Conservation (phyloP, 176 grass and related monocot species). For the Neostapfia colusana region DNA sequence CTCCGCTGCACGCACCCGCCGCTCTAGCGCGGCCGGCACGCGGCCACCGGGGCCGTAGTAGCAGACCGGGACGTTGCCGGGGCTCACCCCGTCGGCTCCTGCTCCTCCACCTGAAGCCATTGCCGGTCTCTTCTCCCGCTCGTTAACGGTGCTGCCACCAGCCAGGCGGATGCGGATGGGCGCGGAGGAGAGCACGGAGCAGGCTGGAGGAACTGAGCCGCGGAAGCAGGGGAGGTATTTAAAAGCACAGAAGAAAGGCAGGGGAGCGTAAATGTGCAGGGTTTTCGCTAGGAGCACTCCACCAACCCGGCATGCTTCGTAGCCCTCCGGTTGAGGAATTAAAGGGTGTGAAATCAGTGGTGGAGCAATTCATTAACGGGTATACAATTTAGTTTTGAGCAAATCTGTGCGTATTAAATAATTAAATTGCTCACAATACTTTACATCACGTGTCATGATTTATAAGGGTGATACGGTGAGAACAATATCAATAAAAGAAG, state of each 20-base stretch:
- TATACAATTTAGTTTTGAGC: background rate
- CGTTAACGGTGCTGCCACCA: background rate
- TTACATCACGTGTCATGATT: background rate
- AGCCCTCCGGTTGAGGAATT: conserved; percentile 6
- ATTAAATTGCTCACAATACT: too few relatives aligned
- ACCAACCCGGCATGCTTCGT: conserved; percentile 1
- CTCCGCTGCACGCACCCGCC: conserved; percentile 70
- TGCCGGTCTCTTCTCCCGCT: background rate
- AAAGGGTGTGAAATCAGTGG: background rate
- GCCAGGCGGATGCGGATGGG: too few relatives aligned
- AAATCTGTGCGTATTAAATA: background rate
- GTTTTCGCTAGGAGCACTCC: conserved; percentile 40
- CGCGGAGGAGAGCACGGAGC: background rate
- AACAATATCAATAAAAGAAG: background rate
- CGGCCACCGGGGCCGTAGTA: conserved; percentile 44
- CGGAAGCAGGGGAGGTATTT: conserved; percentile 35
- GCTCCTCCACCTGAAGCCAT: conserved; percentile 41
- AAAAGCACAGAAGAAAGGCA: conserved; percentile 15
- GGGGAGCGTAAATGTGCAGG: conserved; percentile 39
- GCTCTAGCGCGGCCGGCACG: conserved; percentile 56
- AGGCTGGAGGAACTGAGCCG: background rate
- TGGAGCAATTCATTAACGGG: background rate
- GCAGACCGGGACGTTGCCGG: conserved; percentile 71
- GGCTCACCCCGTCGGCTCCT: conserved; percentile 44
- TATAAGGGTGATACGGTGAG: background rate